Percentiles rank a stretch among this genome's conserved stretches.
Evolutionary conservation across 768 basidiomycete genomes (phyloP).

Genomic region (Tubosaeta sp.): DNA sequence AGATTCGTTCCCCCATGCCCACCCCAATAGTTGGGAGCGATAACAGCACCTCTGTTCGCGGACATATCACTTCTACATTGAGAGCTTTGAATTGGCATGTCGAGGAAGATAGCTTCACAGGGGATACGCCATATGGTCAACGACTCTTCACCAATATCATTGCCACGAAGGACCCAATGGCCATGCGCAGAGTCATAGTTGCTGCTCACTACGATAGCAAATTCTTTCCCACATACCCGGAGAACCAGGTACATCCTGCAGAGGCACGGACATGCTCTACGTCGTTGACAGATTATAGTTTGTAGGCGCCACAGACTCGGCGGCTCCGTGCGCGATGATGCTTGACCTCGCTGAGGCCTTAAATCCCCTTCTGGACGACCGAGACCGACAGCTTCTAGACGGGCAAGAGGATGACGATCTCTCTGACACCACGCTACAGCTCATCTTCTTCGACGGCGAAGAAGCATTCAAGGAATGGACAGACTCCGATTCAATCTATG

Average conservation of each 20-base stretch:
- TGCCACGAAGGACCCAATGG: slow-evolving; percentile 90
- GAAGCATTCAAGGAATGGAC: slow-evolving; percentile 95
- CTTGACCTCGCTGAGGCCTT: slow-evolving; percentile 87
- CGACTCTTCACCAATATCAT: slow-evolving; percentile 87
- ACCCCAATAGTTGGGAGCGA: slow-evolving; percentile 54
- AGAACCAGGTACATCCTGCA: slow-evolving; percentile 59
- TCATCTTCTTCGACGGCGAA: slow-evolving; percentile 97
- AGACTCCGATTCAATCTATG: slow-evolving; percentile 85
- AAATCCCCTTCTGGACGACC: slow-evolving; percentile 63
- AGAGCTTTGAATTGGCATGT: slow-evolving; percentile 79
- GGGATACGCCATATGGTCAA: slow-evolving; percentile 73
- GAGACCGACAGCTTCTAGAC: slow-evolving; percentile 50
- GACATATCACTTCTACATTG: slow-evolving; percentile 74
- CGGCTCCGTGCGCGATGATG: slow-evolving; percentile 91
- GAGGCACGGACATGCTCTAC: neutral
- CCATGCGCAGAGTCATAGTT: slow-evolving; percentile 76
- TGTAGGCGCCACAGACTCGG: slow-evolving; percentile 95
- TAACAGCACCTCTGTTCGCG: slow-evolving; percentile 77
- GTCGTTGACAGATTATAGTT: slow-evolving; percentile 51
- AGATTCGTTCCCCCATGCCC: neutral
- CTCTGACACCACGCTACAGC: slow-evolving; percentile 80
- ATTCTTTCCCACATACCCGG: slow-evolving; percentile 66
- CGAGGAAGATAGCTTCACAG: slow-evolving; percentile 79
- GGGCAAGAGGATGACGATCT: slow-evolving; percentile 69
- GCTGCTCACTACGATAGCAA: slow-evolving; percentile 95